Evolutionary conservation across 192 early-diverging fungal genomes (phyloP).

Genomic region (Linnemannia elongata): DNA sequence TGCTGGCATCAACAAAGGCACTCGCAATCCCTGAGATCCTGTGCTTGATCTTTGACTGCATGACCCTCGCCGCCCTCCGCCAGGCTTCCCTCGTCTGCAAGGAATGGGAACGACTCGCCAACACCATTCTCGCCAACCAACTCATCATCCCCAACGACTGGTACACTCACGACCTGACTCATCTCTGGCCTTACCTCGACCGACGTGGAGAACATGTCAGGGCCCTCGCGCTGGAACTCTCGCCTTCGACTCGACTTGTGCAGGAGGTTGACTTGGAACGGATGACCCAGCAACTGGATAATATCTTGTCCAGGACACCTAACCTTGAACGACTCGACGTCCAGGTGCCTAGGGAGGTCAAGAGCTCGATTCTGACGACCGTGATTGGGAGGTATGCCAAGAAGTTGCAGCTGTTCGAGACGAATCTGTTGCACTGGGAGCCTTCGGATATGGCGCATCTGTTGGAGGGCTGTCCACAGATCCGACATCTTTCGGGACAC

Average conservation of each 20-base stretch:
- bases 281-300: slow-evolving; percentile 13
- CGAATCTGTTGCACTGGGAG: slow-evolving; percentile 35
- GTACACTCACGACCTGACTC: slow-evolving; percentile 29
- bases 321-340: slow-evolving; percentile 35
- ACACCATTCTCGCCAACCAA: slow-evolving; percentile 20
- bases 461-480: slow-evolving; percentile 10
- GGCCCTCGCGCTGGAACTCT: slow-evolving; percentile 22
- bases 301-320: slow-evolving; percentile 24
- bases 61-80: slow-evolving; percentile 8
- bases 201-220: slow-evolving; percentile 13
- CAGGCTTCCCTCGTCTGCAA: slow-evolving; percentile 30
- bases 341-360: slow-evolving; percentile 27
- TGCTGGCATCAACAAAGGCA: background rate
- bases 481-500: slow-evolving; percentile 27
- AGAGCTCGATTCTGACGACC: slow-evolving; percentile 11
- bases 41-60: slow-evolving; percentile 22
- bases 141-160: slow-evolving; percentile 39
- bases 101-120: slow-evolving; percentile 20
- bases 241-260: background rate
- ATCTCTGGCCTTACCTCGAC: slow-evolving; percentile 39
- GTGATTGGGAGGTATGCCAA: background rate
- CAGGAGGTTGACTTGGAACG: background rate
- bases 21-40: slow-evolving; percentile 50
- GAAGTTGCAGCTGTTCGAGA: slow-evolving; percentile 28
- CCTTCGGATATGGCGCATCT: slow-evolving; percentile 18